Conservation (phyloP, 306 rosid genomes). For the Fragaria iinumae region DNA sequence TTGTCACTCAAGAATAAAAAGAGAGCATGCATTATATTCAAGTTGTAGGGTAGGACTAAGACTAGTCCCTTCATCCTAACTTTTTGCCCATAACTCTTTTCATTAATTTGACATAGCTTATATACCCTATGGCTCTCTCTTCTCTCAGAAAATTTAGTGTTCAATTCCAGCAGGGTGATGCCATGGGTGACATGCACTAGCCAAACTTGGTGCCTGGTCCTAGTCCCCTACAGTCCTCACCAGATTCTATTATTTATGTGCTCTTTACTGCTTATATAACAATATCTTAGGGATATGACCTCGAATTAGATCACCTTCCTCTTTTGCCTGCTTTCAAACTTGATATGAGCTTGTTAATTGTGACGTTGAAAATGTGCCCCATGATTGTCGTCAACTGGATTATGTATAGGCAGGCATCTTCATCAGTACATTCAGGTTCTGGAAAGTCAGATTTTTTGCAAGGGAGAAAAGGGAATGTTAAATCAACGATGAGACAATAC, state of each 20-base stretch:
- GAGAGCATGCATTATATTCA: background rate
- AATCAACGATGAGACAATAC: background rate
- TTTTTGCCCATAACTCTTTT: conserved; percentile 4
- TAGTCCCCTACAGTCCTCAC: background rate
- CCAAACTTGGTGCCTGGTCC: background rate
- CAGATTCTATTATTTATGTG: background rate
- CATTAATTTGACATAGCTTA: background rate
- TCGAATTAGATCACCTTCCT: background rate
- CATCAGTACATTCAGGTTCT: background rate
- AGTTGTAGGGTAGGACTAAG: conserved; percentile 14
- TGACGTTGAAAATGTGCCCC: background rate
- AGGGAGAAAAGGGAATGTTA: background rate
- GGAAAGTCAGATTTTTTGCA: background rate
- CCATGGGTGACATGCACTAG: conserved; percentile 12
- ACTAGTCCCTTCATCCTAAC: conserved; percentile 4
- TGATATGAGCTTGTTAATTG: background rate
- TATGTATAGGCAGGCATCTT: background rate
- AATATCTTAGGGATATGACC: background rate
- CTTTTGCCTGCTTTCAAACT: conserved; percentile 1
- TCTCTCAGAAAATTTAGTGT: background rate
- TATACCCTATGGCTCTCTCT: background rate
- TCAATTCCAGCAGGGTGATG: conserved; percentile 9
- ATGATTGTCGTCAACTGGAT: background rate
- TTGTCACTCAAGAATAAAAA: background rate
- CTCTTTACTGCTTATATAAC: background rate